Evolutionary conservation across 2,329 filamentous ascomycete genomes (phyloP).

Genomic region (Xylaria sp.): DNA sequence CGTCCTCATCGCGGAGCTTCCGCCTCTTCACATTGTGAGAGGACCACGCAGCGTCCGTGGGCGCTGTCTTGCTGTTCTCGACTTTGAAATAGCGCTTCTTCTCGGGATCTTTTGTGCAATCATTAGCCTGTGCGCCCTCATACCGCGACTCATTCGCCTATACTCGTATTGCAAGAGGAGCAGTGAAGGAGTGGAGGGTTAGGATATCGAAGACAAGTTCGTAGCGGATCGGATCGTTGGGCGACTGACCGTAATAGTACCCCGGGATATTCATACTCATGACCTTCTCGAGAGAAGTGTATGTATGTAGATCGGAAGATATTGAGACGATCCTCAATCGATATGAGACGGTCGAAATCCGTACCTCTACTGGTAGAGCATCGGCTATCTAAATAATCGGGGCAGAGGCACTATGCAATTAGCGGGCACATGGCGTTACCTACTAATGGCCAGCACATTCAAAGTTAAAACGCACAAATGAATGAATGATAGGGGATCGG

Average conservation of each 20-base stretch:
- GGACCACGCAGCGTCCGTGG: constrained; percentile 63
- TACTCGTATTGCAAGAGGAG: background rate
- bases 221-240: background rate
- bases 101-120: constrained; percentile 53
- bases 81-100: constrained; percentile 77
- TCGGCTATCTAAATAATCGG: background rate
- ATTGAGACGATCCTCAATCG: background rate
- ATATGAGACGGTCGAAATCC: background rate
- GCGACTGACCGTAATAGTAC: constrained; percentile 62
- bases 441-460: too few relatives aligned
- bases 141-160: background rate
- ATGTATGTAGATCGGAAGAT: background rate
- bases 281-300: background rate
- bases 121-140: constrained; percentile 4
- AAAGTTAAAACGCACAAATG: too few relatives aligned
- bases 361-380: background rate
- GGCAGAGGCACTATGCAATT: background rate
- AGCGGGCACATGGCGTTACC: background rate
- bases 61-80: constrained; percentile 65
- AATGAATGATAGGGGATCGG: too few relatives aligned
- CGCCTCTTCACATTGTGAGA: constrained; percentile 67
- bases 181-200: background rate
- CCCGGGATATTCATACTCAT: constrained; percentile 57
- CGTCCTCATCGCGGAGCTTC: constrained; percentile 56
- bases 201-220: background rate